Percentiles rank a stretch among this genome's conserved stretches.
Conservation (phyloP, 2,329 filamentous ascomycete species). For the Pseudogymnoascus sp. region DNA sequence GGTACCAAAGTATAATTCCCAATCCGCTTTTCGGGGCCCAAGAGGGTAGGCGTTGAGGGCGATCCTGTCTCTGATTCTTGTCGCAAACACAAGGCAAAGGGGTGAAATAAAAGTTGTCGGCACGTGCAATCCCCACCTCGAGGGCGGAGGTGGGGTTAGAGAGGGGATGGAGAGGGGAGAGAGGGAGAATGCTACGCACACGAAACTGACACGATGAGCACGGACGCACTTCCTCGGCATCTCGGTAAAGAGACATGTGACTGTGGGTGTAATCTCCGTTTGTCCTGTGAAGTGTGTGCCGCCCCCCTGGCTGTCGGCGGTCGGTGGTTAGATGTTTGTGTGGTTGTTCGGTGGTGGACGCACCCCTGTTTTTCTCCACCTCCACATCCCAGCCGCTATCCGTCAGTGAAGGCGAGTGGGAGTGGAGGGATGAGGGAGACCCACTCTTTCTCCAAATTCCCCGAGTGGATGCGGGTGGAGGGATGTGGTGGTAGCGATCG, state of each 20-base stretch:
- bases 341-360: too few species aligned
- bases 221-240: background rate
- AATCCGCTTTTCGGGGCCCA: background rate
- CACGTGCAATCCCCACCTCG: background rate
- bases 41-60: background rate
- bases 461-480: background rate
- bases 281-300: background rate
- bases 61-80: background rate
- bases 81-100: too few species aligned
- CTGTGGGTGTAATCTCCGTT: background rate
- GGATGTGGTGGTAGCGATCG: background rate
- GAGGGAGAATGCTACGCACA: background rate
- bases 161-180: background rate
- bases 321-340: too few species aligned
- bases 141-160: background rate
- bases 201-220: background rate
- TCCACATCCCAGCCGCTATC: background rate
- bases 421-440: background rate
- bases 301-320: background rate
- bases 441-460: background rate
- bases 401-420: background rate
- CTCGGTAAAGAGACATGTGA: background rate
- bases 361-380: background rate
- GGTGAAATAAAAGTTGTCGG: background rate
- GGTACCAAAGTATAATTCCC: slow-evolving; percentile 1